Conservation (phyloP, 2,329 filamentous ascomycete species). For the Aspergillus vadensis region DNA sequence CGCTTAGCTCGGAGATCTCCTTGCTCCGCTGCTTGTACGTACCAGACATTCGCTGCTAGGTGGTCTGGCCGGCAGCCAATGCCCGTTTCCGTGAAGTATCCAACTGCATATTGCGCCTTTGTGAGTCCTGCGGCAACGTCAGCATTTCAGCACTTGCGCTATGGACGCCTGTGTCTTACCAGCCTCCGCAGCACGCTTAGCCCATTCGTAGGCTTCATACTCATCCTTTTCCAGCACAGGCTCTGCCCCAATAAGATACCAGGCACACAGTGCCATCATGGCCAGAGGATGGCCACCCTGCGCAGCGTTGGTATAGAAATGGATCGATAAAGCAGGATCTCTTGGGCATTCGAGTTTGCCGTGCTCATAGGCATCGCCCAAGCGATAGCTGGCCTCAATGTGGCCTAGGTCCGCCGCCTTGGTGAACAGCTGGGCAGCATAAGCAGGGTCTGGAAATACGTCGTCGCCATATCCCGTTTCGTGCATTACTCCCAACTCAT, state of each 20-base stretch:
- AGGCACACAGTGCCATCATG: constrained; percentile 98
- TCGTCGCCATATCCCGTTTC: constrained; percentile 93
- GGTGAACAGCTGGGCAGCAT: constrained; percentile 91
- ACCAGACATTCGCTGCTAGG: constrained; percentile 98
- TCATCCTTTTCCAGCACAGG: constrained; percentile 93
- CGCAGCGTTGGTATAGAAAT: constrained; percentile 94
- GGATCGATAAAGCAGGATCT: constrained; percentile 89
- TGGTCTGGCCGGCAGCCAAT: constrained; percentile 92
- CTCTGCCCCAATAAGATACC: constrained; percentile 95
- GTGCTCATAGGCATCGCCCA: constrained; percentile 97
- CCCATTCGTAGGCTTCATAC: constrained; percentile 96
- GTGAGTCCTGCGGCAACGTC: constrained; percentile 41
- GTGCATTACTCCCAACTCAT: constrained; percentile 84
- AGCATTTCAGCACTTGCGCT: too few relatives aligned
- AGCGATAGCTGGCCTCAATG: constrained; percentile 77
- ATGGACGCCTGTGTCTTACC: too few relatives aligned
- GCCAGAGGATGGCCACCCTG: constrained; percentile 79
- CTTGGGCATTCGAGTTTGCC: constrained; percentile 82
- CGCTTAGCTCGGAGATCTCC: constrained; percentile 89
- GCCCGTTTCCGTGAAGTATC: constrained; percentile 98
- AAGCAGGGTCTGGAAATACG: constrained; percentile 85
- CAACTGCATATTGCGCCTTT: constrained; percentile 88
- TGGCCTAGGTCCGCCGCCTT: constrained; percentile 92
- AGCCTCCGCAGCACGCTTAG: constrained; percentile 77
- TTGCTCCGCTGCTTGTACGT: constrained; percentile 89